Evolutionary conservation across 768 basidiomycete species (phyloP).

Genomic region (Favolaschia claudopus): DNA sequence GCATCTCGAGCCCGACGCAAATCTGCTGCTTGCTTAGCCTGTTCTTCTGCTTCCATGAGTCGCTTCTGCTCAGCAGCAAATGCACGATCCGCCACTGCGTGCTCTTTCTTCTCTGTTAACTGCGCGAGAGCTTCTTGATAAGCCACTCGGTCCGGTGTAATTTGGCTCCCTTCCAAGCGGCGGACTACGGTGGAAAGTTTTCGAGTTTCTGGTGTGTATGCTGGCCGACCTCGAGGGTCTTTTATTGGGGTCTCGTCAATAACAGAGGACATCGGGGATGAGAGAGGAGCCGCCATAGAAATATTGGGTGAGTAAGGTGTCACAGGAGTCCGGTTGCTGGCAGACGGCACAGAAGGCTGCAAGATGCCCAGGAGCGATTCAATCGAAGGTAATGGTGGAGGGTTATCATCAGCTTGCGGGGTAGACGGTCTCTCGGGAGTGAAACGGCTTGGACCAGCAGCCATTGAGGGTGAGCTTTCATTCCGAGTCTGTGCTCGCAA

Average conservation of each 20-base stretch:
- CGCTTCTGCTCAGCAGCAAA: not conserved
- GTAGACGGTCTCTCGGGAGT: not conserved
- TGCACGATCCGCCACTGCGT: not conserved
- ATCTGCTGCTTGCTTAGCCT: not conserved
- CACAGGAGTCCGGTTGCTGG: not conserved
- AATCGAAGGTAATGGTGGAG: not conserved
- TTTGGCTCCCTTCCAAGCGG: not conserved
- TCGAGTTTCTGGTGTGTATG: not conserved
- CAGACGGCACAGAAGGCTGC: not conserved
- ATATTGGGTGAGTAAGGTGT: not conserved
- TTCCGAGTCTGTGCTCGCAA: too few relatives aligned
- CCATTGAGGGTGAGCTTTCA: too few relatives aligned
- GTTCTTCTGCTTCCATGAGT: not conserved
- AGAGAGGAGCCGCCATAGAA: not conserved
- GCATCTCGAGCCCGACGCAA: not conserved
- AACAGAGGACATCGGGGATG: slow-evolving; percentile 3
- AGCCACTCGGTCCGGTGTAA: not conserved
- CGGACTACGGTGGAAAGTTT: not conserved
- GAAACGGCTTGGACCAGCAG: too few relatives aligned
- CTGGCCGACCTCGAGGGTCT: not conserved
- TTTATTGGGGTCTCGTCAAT: not conserved
- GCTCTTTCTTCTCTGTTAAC: not conserved
- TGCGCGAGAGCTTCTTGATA: not conserved
- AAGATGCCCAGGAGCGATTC: not conserved
- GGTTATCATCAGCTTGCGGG: not conserved